A percentile compares a stretch with the other conserved stretches of the same genome.
These are phyloP conservation scores for Oryza australiensis DNA, from an alignment of 176 grass and related monocot species.

Conservation along the genomic window DNA sequence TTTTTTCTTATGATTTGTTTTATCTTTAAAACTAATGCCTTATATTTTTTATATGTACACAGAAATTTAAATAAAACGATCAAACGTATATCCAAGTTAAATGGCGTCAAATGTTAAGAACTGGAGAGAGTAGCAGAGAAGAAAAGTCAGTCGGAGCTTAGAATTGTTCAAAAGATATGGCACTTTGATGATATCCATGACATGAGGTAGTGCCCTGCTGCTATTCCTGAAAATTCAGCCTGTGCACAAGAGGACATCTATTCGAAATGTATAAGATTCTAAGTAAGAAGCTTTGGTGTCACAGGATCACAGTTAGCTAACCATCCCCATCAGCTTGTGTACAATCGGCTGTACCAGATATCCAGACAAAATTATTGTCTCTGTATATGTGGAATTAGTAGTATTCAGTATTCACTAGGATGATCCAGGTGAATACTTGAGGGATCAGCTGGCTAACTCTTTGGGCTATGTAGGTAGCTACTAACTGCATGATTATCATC, in stretches of 20 bases:
- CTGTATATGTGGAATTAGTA: no score
- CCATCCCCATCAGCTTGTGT: slow-evolving; percentile 3
- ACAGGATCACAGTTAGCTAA: not conserved
- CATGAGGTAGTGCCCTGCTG: not conserved
- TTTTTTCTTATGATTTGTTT: no score
- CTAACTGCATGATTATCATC: slow-evolving; percentile 13
- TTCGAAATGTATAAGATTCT: not conserved
- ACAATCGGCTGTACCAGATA: not conserved
- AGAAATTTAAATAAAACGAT: no score
- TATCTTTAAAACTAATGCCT: no score
- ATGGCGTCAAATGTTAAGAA: no score
- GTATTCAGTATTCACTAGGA: not conserved
- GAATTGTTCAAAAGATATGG: not conserved
- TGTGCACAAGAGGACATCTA: not conserved
- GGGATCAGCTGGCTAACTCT: slow-evolving; percentile 1
- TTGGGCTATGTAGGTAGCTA: not conserved
- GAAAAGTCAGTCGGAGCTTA: not conserved
- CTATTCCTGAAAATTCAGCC: not conserved
- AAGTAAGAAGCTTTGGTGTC: not conserved
- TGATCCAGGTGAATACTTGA: slow-evolving; percentile 11
- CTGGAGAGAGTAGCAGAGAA: not conserved
- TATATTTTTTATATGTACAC: no score
- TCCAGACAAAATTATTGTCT: slow-evolving; percentile 2
- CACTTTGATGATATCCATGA: not conserved
- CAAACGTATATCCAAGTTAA: no score